Conservation (phyloP, 164 flowering plant species). For the Berberis vulgaris region DNA sequence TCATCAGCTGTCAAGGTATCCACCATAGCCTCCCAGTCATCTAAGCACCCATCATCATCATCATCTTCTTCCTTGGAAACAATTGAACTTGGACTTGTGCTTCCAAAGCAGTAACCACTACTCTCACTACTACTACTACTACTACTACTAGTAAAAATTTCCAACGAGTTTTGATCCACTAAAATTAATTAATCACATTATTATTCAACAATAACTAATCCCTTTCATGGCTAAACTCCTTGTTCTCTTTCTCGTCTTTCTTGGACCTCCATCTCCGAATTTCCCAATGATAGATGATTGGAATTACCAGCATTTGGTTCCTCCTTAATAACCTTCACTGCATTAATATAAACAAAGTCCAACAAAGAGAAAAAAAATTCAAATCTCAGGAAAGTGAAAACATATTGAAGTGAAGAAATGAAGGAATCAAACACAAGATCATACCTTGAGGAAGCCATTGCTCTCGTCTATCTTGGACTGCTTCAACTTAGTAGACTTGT, state of each 20-base stretch:
- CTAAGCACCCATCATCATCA: constrained; percentile 28
- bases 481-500: constrained; percentile 70
- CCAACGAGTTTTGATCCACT: constrained; percentile 13
- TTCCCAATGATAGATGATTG: constrained; percentile 16
- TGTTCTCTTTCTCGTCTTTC: constrained; percentile 9
- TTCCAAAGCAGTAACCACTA: constrained; percentile 42
- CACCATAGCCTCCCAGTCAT: constrained; percentile 47
- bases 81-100: constrained; percentile 31
- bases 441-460: constrained; percentile 36
- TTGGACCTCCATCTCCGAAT: constrained; percentile 23
- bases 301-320: constrained; percentile 21
- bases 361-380: background rate
- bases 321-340: constrained; percentile 44
- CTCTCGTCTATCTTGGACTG: constrained; percentile 85
- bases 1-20: constrained; percentile 63
- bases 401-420: background rate
- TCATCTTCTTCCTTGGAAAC: constrained; percentile 26
- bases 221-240: constrained; percentile 28
- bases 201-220: constrained; percentile 40
- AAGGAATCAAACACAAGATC: background rate
- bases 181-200: constrained; percentile 20
- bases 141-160: constrained; percentile 31
- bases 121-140: constrained; percentile 30
- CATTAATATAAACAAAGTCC: constrained; percentile 1
- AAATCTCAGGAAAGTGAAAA: background rate